Base-by-base conservation (phyloP, 2,329 filamentous ascomycete genomes). In the Colletotrichum orbiculare region DNA sequence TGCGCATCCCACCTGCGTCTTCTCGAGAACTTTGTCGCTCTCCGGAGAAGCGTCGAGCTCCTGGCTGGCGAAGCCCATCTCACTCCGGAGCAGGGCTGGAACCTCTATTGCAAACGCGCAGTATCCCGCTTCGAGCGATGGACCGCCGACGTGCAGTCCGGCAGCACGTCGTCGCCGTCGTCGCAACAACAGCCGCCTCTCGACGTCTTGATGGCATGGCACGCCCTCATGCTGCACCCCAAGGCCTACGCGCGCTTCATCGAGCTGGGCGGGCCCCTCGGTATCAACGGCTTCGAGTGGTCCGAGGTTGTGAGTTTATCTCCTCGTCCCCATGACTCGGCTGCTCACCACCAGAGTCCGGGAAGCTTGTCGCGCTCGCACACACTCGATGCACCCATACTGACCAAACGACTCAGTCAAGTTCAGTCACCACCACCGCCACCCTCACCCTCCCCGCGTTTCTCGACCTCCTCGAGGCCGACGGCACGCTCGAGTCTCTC, bases 1-100 rank as follows among this genome's bases (percentile, higher is more conserved):
- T 87, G 85, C 69, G 82, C 85, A 33, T 81, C 82, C 6, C 88
- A 91, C 72, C 78, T 90, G 11, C 87, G 89, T 71, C 77, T 90
- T 2, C 78, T 91, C 0, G 83, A 89, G 65, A 82, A 82, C 7
- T 81, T 90, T 55, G 82, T 84, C 43, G 79, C 83, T 42, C 74
- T 90, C n/a, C 82, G 82, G 70, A n/a, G 43, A 41, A 13, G 63
- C 61, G 7, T 67, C 73, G 52, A 62, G 33, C 7, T 72, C 69
- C 34, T 50, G 46, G 5, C 72, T 62, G 35, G 9, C 54, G 49
- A 61, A 6, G 53, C 60, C 2, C 15, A 45, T 17, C 60, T 58
- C 11, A 34, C 42, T 4, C 60, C 60, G 41, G 64, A 54, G 15
- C 48, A 45, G 17, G 74, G 72, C 39, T 76, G 73, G 74, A 49